phyloP scores from a whole-genome alignment of 371 early-diverging fungal genomes.

The Umbelopsis sp. region DNA sequence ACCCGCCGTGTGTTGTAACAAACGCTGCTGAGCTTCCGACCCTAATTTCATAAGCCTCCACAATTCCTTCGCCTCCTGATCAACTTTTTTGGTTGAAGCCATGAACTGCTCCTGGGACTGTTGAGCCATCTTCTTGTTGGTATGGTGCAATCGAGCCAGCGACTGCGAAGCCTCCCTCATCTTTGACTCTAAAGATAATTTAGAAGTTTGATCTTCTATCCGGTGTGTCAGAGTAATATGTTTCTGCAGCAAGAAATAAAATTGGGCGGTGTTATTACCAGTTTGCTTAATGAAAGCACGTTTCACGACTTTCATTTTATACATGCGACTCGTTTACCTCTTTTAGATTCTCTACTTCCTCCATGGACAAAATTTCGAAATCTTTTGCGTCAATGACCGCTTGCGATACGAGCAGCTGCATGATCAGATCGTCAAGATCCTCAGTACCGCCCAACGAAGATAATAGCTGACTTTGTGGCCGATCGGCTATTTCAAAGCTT shows the following conservation, averaged over 20 bases:
- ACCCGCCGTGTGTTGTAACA: constrained; percentile 74
- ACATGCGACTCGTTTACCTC: constrained; percentile 36
- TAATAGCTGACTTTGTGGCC: background rate
- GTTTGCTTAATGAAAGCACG: no score
- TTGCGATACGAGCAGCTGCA: constrained; percentile 63
- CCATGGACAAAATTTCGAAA: constrained; percentile 57
- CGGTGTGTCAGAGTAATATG: constrained; percentile 33
- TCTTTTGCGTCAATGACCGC: constrained; percentile 65
- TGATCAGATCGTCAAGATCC: constrained; percentile 46
- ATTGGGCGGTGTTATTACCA: background rate
- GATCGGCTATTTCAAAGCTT: background rate
- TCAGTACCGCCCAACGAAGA: background rate
- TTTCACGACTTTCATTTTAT: no score
- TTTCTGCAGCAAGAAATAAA: constrained; percentile 1
- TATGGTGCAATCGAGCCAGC: constrained; percentile 54
- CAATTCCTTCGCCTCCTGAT: constrained; percentile 24
- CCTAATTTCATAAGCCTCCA: constrained; percentile 63
- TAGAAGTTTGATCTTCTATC: constrained; percentile 50
- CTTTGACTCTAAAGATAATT: constrained; percentile 61
- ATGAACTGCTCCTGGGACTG: constrained; percentile 54
- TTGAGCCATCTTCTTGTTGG: constrained; percentile 62
- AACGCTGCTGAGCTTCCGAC: constrained; percentile 64
- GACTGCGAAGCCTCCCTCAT: constrained; percentile 72
- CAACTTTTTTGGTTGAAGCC: constrained; percentile 7
- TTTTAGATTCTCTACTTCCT: constrained; percentile 57